These are phyloP conservation scores for Nothopassalora personata DNA, from an alignment of 2,329 filamentous ascomycete genomes.

Conservation along the genomic window DNA sequence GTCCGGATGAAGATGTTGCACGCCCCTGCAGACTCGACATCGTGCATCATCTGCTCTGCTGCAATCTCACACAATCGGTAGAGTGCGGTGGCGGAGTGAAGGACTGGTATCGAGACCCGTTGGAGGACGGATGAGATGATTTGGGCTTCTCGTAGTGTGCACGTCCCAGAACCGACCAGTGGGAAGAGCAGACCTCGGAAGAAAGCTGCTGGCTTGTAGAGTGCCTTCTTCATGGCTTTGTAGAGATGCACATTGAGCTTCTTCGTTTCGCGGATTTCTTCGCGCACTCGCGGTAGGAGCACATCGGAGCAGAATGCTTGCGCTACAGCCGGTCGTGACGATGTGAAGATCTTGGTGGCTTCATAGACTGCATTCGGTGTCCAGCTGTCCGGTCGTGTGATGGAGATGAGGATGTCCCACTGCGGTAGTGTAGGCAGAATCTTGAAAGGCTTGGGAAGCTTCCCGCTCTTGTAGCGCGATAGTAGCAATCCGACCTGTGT, in stretches of 20 bases:
- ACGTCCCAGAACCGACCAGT: slow-evolving; percentile 76
- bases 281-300: slow-evolving; percentile 81
- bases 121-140: slow-evolving; percentile 84
- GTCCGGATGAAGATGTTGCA: slow-evolving; percentile 94
- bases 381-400: slow-evolving; percentile 75
- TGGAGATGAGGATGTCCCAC: slow-evolving; percentile 81
- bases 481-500: slow-evolving; percentile 87
- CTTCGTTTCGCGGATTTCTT: slow-evolving; percentile 89
- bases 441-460: slow-evolving; percentile 95
- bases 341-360: slow-evolving; percentile 88
- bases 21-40: slow-evolving; percentile 80
- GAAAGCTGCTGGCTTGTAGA: slow-evolving; percentile 92
- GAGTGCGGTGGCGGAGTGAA: slow-evolving; percentile 87
- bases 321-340: slow-evolving; percentile 70
- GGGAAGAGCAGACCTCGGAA: slow-evolving; percentile 97
- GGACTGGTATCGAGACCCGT: slow-evolving; percentile 78
- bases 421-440: slow-evolving; percentile 86
- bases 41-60: slow-evolving; percentile 76
- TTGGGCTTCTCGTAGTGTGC: slow-evolving; percentile 83
- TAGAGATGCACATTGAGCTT: slow-evolving; percentile 95
- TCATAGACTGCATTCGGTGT: slow-evolving; percentile 80
- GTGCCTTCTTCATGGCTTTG: slow-evolving; percentile 82
- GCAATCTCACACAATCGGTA: slow-evolving; percentile 92
- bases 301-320: slow-evolving; percentile 84
- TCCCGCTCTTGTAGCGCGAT: slow-evolving; percentile 91